Percentiles rank a stretch among this genome's conserved stretches.
Conservation (phyloP, 2,329 filamentous ascomycete species). For the Thielaviopsis musarum region DNA sequence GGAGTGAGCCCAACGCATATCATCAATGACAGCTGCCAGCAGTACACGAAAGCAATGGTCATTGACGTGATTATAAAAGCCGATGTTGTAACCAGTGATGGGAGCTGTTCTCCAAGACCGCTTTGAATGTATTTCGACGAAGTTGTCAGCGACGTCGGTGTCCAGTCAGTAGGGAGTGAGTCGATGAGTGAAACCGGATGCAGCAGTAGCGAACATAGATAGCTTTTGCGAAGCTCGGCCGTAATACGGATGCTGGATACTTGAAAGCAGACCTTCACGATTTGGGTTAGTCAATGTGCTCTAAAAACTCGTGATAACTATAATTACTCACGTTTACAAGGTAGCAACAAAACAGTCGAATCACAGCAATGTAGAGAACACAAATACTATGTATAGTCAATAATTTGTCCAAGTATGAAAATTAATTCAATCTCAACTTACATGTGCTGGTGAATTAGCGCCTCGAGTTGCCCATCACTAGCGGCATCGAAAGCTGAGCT, state of each 20-base stretch:
- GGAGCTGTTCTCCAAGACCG: constrained; percentile 36
- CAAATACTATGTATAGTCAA: neutral
- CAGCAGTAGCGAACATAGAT: constrained; percentile 30
- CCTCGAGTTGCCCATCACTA: neutral
- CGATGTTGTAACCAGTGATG: constrained; percentile 24
- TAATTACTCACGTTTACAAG: neutral
- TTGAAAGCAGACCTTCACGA: constrained; percentile 26
- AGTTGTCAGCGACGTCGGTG: constrained; percentile 34
- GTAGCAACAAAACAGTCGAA: neutral
- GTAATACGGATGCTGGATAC: constrained; percentile 33
- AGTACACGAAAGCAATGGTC: constrained; percentile 34
- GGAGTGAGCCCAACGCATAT: constrained; percentile 29
- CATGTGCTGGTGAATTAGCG: neutral
- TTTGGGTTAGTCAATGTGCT: neutral
- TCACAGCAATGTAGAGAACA: neutral
- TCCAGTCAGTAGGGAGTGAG: constrained; percentile 30
- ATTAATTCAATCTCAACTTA: neutral
- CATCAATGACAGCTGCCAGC: constrained; percentile 34
- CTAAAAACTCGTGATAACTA: neutral
- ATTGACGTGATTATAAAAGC: constrained; percentile 27
- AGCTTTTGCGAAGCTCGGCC: constrained; percentile 30
- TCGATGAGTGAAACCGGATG: constrained; percentile 33
- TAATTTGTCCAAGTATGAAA: neutral
- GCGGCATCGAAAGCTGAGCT: too few species aligned
- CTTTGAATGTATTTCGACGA: constrained; percentile 35